Percentiles rank a stretch among this genome's conserved stretches.
Conservation (phyloP, 2,329 filamentous ascomycete species). For the Aspergillus uvarum region DNA sequence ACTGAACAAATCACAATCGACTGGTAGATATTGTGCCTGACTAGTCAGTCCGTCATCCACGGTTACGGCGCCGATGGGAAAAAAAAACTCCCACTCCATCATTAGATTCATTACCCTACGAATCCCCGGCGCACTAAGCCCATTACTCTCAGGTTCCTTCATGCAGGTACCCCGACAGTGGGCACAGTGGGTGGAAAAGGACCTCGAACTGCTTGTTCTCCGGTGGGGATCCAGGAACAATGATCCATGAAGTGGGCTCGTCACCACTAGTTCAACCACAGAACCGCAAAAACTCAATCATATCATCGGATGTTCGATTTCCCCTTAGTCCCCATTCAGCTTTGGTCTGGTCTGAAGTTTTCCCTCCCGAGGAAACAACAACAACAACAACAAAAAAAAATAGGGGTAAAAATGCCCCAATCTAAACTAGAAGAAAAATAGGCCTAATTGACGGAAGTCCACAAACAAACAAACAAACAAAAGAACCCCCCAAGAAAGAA, state of each 20-base stretch:
- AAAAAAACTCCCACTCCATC: not conserved
- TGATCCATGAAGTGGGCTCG: not conserved
- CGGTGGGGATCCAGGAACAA: not conserved
- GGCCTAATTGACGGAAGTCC: too few relatives aligned
- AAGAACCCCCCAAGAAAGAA: too few relatives aligned
- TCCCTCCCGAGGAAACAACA: not conserved
- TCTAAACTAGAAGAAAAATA: too few relatives aligned
- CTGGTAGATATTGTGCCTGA: not conserved
- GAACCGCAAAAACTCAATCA: constrained; percentile 5
- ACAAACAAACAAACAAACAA: too few relatives aligned
- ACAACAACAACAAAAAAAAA: not conserved
- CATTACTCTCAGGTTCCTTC: not conserved
- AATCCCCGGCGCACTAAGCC: not conserved
- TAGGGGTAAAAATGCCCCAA: not conserved
- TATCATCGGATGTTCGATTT: not conserved
- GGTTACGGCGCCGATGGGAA: not conserved
- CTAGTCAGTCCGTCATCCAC: not conserved
- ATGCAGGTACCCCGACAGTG: constrained; percentile 1
- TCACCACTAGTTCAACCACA: not conserved
- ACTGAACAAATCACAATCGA: not conserved
- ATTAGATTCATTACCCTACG: not conserved
- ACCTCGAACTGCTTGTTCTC: not conserved
- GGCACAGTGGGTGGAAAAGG: not conserved
- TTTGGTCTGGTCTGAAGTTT: not conserved
- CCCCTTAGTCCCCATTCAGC: not conserved